These are phyloP conservation scores for Cordyceps tenuipes DNA, from an alignment of 2,329 filamentous ascomycete species.

Conservation along the genomic window DNA sequence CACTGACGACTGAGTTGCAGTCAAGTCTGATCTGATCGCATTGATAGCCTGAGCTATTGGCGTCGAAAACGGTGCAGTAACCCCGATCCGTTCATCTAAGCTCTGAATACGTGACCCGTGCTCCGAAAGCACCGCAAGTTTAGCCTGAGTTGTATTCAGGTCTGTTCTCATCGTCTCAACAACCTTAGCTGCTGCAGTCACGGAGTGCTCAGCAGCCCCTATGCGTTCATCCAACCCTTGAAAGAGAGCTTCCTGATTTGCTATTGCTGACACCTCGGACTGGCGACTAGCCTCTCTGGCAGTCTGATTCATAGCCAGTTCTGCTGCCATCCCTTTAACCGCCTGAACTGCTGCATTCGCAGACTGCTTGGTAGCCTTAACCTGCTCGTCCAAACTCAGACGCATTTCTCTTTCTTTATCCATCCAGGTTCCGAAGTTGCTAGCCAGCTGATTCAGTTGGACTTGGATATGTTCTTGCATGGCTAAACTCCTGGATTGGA, in stretches of 20 bases:
- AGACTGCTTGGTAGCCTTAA: constrained; percentile 8
- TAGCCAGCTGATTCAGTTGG: background rate
- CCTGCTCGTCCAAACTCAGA: constrained; percentile 11
- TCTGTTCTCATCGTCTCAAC: too few relatives aligned
- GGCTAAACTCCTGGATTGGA: background rate
- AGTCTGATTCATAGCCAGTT: background rate
- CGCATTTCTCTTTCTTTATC: constrained; percentile 15
- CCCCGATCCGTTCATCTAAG: too few relatives aligned
- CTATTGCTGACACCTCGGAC: too few relatives aligned
- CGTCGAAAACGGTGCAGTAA: too few relatives aligned
- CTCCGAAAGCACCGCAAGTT: too few relatives aligned
- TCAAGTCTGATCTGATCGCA: too few relatives aligned
- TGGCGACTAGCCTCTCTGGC: background rate
- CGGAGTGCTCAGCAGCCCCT: too few relatives aligned
- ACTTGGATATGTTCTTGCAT: background rate
- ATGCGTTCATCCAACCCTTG: background rate
- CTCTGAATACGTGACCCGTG: too few relatives aligned
- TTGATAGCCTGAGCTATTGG: too few relatives aligned
- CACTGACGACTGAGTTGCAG: too few relatives aligned
- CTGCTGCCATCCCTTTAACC: background rate
- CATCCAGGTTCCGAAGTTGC: constrained; percentile 13
- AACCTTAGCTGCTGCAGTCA: too few relatives aligned
- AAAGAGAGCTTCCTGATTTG: background rate
- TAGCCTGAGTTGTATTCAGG: too few relatives aligned
- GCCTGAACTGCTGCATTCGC: background rate